Percentiles rank a stretch among this genome's conserved stretches.
phyloP scores from a whole-genome alignment of 176 grass and related monocot species.

The Musa acuminata region DNA sequence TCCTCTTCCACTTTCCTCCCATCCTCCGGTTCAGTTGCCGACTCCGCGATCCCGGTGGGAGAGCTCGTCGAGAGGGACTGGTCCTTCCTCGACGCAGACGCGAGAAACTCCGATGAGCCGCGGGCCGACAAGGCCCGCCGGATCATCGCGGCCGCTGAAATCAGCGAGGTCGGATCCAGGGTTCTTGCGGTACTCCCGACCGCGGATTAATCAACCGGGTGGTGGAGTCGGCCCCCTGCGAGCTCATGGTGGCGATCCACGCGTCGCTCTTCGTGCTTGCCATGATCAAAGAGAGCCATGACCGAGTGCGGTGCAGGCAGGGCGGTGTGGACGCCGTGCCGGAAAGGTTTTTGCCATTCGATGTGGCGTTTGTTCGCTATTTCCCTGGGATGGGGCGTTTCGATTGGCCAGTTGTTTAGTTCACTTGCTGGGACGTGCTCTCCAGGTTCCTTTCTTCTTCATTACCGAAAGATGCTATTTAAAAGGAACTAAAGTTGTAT shows the following conservation, averaged over 20 bases:
- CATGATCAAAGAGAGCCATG: conserved; percentile 69
- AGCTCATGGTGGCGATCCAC: conserved; percentile 57
- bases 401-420: conserved; percentile 37
- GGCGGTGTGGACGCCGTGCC: conserved; percentile 60
- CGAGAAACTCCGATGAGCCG: neutral
- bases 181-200: conserved; percentile 63
- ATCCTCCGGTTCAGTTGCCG: conserved; percentile 17
- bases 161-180: conserved; percentile 34
- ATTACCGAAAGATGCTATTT: neutral
- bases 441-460: conserved; percentile 36
- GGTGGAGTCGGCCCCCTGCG: conserved; percentile 41
- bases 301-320: conserved; percentile 78
- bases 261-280: conserved; percentile 76
- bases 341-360: conserved; percentile 50
- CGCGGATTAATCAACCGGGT: conserved; percentile 41
- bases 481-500: neutral
- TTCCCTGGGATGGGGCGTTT: conserved; percentile 75
- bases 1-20: conserved; percentile 1
- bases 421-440: conserved; percentile 43
- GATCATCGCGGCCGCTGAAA: conserved; percentile 35
- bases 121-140: conserved; percentile 14
- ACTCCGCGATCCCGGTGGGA: conserved; percentile 26
- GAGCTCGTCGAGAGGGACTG: conserved; percentile 81
- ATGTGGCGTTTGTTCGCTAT: conserved; percentile 74
- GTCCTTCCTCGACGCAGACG: conserved; percentile 54